A percentile compares a stretch with the other conserved stretches of the same genome.
These are phyloP conservation scores for Butyriboletus loyo DNA, from an alignment of 768 basidiomycete species.

Conservation along the genomic window DNA sequence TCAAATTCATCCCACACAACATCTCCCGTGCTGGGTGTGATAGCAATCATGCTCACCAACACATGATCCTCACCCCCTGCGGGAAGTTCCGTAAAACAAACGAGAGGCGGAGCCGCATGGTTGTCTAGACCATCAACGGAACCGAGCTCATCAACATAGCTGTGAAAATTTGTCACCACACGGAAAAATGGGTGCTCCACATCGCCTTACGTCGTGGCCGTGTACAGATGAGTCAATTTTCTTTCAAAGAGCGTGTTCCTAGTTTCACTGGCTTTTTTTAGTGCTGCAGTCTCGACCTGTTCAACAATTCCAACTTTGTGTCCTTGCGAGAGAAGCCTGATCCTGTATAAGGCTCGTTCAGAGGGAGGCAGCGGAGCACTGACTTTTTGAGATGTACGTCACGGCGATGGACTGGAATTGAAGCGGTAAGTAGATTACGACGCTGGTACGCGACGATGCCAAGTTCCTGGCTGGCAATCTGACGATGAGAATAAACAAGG, in stretches of 20 bases:
- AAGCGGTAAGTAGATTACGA: conserved; percentile 73
- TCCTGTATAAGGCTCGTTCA: neutral
- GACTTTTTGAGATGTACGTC: conserved; percentile 78
- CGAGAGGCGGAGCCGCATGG: conserved; percentile 60
- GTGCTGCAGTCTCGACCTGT: conserved; percentile 83
- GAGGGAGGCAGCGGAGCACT: conserved; percentile 6
- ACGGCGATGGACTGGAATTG: conserved; percentile 65
- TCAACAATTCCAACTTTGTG: conserved; percentile 81
- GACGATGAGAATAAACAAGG: conserved; percentile 12
- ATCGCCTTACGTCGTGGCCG: conserved; percentile 73
- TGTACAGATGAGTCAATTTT: conserved; percentile 74
- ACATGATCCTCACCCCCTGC: conserved; percentile 34
- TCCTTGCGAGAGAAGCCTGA: conserved; percentile 70
- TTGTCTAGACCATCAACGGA: conserved; percentile 61
- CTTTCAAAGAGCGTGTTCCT: conserved; percentile 71
- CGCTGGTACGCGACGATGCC: conserved; percentile 72
- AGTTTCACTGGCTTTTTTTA: conserved; percentile 81
- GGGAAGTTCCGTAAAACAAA: conserved; percentile 63
- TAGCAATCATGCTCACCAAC: conserved; percentile 67
- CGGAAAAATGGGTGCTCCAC: neutral
- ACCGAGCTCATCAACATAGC: conserved; percentile 80
- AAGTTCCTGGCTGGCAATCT: conserved; percentile 75
- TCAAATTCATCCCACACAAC: conserved; percentile 92
- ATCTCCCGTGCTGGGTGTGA: conserved; percentile 87
- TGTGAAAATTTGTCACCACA: conserved; percentile 31